Evolutionary conservation across 768 basidiomycete species (phyloP).

Genomic region (Termitomyces sp.): DNA sequence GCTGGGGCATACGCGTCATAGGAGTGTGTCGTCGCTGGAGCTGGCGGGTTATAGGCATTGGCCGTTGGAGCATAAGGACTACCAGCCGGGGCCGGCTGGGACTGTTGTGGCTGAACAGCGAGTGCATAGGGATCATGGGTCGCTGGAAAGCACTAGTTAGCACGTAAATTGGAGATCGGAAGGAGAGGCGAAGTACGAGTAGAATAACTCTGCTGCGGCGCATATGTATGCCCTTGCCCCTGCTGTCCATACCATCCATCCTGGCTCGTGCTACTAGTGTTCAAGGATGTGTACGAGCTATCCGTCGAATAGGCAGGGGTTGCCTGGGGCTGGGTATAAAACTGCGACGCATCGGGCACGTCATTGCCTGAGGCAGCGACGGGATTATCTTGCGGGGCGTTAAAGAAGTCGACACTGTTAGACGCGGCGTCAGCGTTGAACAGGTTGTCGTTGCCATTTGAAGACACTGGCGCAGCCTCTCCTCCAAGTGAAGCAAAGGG

Average conservation of each 20-base stretch:
- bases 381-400: not conserved
- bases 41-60: conserved; percentile 16
- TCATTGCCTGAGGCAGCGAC: not conserved
- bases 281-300: conserved; percentile 8
- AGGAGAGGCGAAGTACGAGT: conserved; percentile 10
- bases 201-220: conserved; percentile 16
- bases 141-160: conserved; percentile 7
- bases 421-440: conserved; percentile 15
- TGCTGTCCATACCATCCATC: conserved; percentile 32
- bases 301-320: conserved; percentile 12
- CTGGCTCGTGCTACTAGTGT: conserved; percentile 15
- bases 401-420: conserved; percentile 10
- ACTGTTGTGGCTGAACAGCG: conserved; percentile 9
- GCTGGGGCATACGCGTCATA: conserved; percentile 28
- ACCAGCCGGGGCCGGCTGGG: conserved; percentile 8
- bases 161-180: not conserved
- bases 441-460: conserved; percentile 20
- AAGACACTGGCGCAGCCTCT: conserved; percentile 19
- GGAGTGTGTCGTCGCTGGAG: conserved; percentile 7
- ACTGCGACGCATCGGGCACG: conserved; percentile 18
- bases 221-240: conserved; percentile 25
- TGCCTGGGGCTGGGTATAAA: conserved; percentile 21
- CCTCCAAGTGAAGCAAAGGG: conserved; percentile 62
- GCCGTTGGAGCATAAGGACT: conserved; percentile 33
- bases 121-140: conserved; percentile 11